Conservation (phyloP, 2,329 filamentous ascomycete species). For the Raffaelea ambrosiae region DNA sequence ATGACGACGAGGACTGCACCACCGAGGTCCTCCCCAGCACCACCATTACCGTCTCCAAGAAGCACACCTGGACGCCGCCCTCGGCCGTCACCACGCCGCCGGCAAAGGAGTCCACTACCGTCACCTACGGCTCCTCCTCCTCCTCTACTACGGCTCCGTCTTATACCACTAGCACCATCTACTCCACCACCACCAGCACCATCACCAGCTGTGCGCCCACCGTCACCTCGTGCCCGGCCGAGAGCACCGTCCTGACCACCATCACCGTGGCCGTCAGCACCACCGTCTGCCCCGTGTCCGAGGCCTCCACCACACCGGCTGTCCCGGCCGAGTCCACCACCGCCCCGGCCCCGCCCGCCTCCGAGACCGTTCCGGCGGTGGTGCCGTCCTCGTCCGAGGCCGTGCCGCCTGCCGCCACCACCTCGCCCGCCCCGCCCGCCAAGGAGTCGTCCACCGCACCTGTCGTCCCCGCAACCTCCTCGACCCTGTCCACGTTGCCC, state of each 20-base stretch:
- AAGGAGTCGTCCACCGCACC: neutral
- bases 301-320: conserved; percentile 7
- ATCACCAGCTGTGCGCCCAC: conserved; percentile 28
- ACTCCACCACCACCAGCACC: conserved; percentile 27
- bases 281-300: conserved; percentile 33
- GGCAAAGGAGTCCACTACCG: neutral
- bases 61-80: neutral
- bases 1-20: conserved; percentile 7
- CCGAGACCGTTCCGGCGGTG: neutral
- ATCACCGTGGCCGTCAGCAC: conserved; percentile 29
- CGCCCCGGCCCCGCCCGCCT: neutral
- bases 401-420: neutral
- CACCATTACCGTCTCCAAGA: neutral
- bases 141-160: neutral
- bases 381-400: conserved; percentile 2
- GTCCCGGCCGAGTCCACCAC: conserved; percentile 8
- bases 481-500: too few relatives aligned
- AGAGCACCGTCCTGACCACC: conserved; percentile 25
- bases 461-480: too few relatives aligned
- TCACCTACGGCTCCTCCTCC: neutral
- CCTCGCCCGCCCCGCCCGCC: neutral
- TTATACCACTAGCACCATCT: conserved; percentile 30
- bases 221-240: conserved; percentile 28
- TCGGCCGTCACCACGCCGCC: neutral
- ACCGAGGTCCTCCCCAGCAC: neutral